Conservation (phyloP, 768 basidiomycete genomes). For the Chiua virens region DNA sequence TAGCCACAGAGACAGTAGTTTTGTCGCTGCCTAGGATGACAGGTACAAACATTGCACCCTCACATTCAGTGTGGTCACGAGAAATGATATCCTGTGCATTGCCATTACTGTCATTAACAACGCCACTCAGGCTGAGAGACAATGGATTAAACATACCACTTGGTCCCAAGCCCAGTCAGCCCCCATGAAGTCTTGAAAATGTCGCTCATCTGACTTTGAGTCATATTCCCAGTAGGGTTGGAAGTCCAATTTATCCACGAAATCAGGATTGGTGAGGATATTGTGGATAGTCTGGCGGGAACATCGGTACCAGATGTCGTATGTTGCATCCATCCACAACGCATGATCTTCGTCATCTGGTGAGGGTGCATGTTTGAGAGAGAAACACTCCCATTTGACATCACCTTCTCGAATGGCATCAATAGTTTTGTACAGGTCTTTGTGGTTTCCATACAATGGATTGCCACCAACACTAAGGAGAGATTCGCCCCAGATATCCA, state of each 20-base stretch:
- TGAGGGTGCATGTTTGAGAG: not conserved
- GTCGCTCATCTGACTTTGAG: not conserved
- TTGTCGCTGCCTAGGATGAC: too few relatives aligned
- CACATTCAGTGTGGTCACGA: too few relatives aligned
- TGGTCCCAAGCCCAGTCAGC: constrained; percentile 7
- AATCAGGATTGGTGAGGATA: not conserved
- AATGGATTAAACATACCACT: not conserved
- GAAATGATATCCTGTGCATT: not conserved
- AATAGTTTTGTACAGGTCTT: not conserved
- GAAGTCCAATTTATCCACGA: not conserved
- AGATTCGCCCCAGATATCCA: not conserved
- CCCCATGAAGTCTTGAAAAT: not conserved
- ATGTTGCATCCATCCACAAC: not conserved
- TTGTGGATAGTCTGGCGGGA: not conserved
- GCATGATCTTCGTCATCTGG: not conserved
- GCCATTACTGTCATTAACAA: not conserved
- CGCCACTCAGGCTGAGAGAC: too few relatives aligned
- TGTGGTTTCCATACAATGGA: not conserved
- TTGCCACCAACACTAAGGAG: not conserved
- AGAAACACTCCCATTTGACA: constrained; percentile 1
- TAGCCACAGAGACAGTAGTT: too few relatives aligned
- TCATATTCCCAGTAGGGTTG: not conserved
- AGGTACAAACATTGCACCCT: too few relatives aligned
- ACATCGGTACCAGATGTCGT: not conserved
- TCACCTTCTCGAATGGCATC: not conserved